Percentiles rank a stretch among this genome's conserved stretches.
Conservation (phyloP, 169 alveolate species). For the Plasmodium billcollinsi region DNA sequence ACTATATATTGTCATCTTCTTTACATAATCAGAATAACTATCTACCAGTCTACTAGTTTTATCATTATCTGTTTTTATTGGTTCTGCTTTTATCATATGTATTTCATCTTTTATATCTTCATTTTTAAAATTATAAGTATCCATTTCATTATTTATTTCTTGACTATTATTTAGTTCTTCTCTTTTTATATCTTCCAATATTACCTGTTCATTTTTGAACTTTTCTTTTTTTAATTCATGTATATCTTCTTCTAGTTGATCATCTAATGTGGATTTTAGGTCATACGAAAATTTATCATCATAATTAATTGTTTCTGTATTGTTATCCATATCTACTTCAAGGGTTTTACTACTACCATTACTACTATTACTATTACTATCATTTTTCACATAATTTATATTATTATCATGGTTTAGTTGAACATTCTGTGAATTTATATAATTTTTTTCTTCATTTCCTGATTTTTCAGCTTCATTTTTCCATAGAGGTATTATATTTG, state of each 20-base stretch:
- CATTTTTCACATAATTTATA: background rate
- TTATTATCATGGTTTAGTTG: background rate
- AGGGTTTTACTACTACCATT: background rate
- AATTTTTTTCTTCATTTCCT: no score
- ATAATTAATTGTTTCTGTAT: background rate
- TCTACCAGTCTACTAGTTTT: background rate
- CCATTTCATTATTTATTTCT: background rate
- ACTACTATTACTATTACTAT: background rate
- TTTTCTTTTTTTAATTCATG: no score
- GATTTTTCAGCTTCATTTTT: no score
- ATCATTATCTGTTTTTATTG: background rate
- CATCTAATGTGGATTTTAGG: background rate
- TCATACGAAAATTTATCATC: constrained; percentile 2
- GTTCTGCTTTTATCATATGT: background rate
- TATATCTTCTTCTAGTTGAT: background rate
- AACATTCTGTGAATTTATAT: no score
- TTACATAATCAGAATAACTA: constrained; percentile 34
- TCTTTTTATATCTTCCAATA: no score
- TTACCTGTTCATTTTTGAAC: no score
- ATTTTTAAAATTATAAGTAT: background rate
- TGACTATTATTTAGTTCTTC: no score
- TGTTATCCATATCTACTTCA: background rate
- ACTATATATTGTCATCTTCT: constrained; percentile 45
- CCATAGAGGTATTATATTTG: no score
- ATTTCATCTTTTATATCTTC: background rate